phyloP scores from a whole-genome alignment of 306 rosid species.

The Lotus japonicus region DNA sequence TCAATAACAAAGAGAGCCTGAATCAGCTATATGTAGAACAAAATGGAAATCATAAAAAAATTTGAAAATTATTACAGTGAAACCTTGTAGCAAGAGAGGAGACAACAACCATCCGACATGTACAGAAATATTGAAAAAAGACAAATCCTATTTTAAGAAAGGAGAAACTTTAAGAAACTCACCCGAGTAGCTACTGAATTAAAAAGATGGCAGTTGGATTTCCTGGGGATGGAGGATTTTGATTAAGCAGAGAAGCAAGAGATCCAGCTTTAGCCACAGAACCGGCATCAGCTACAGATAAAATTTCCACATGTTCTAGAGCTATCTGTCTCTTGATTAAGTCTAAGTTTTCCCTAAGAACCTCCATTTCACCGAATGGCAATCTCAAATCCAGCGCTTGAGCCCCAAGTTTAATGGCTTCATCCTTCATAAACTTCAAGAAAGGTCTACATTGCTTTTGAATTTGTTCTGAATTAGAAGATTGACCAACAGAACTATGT shows the following conservation, averaged over 20 bases:
- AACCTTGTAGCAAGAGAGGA: too few relatives aligned
- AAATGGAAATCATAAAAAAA: too few relatives aligned
- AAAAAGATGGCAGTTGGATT: conserved; percentile 83
- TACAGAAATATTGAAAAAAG: too few relatives aligned
- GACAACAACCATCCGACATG: too few relatives aligned
- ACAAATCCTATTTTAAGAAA: too few relatives aligned
- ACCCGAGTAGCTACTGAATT: conserved; percentile 25
- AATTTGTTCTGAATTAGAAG: conserved; percentile 49
- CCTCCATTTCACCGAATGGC: conserved; percentile 75
- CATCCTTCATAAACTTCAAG: conserved; percentile 74
- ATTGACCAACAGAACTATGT: conserved; percentile 51
- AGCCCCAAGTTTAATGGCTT: conserved; percentile 57
- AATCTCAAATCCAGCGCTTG: conserved; percentile 75
- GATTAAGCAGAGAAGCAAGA: conserved; percentile 42
- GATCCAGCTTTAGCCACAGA: conserved; percentile 65
- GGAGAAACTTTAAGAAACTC: too few relatives aligned
- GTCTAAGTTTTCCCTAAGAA: conserved; percentile 70
- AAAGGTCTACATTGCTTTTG: conserved; percentile 84
- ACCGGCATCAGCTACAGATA: conserved; percentile 48
- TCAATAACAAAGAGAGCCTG: too few relatives aligned
- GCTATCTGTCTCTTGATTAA: conserved; percentile 73
- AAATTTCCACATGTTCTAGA: conserved; percentile 64
- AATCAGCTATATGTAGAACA: too few relatives aligned
- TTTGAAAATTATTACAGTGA: too few relatives aligned
- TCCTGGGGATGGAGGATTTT: conserved; percentile 89